phyloP scores from a whole-genome alignment of 768 basidiomycete genomes.

The Suillus cothurnatus region DNA sequence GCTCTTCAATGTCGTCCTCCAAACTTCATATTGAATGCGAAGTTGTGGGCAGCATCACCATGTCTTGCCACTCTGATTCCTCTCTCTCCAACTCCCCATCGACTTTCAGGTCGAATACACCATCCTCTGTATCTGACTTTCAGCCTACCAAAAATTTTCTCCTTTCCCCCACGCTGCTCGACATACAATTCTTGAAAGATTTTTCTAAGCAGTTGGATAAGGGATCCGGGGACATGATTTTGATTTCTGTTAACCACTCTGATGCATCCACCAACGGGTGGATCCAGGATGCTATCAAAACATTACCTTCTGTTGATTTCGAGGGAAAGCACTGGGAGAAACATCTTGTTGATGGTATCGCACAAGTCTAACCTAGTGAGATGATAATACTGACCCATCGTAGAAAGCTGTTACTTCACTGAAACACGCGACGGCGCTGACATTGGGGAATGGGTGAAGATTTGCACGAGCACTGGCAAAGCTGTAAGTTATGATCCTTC shows the following conservation, averaged over 20 bases:
- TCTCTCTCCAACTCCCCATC: constrained; percentile 18
- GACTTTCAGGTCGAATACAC: constrained; percentile 25
- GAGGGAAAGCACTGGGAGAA: constrained; percentile 2
- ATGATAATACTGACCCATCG: not conserved
- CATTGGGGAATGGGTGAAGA: not conserved
- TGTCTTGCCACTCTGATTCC: constrained; percentile 21
- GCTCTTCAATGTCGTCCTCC: not conserved
- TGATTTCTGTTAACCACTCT: constrained; percentile 25
- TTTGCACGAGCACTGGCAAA: not conserved
- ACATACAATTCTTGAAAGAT: constrained; percentile 12
- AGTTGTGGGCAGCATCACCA: constrained; percentile 8
- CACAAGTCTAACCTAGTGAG: not conserved
- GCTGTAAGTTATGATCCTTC: not conserved
- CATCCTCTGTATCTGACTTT: constrained; percentile 25
- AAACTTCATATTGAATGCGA: not conserved
- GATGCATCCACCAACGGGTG: not conserved
- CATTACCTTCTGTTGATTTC: not conserved
- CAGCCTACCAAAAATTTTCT: constrained; percentile 22
- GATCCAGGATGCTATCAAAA: not conserved
- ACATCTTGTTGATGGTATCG: not conserved
- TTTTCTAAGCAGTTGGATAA: constrained; percentile 27
- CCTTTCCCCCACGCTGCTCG: constrained; percentile 23
- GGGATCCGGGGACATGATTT: constrained; percentile 29
- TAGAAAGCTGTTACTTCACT: constrained; percentile 5
- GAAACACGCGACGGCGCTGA: not conserved